phyloP scores from a whole-genome alignment of 306 rosid species.

The Rosa persica region DNA sequence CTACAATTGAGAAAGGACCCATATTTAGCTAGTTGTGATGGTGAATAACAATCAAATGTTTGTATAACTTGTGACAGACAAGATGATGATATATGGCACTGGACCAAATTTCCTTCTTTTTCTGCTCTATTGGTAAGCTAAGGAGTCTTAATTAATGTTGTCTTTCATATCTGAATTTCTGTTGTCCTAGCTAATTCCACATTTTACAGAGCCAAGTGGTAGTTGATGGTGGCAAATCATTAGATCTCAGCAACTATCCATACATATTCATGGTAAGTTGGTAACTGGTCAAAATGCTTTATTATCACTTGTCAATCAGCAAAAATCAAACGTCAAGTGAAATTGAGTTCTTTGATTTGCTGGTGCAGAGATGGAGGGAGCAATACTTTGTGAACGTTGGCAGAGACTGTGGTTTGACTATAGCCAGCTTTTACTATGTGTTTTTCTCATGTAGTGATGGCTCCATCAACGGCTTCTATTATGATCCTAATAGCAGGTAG shows the following conservation, averaged over 20 bases:
- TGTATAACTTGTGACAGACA: constrained; percentile 43
- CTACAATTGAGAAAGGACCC: constrained; percentile 1
- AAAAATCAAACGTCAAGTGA: constrained; percentile 1
- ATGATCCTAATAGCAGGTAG: constrained; percentile 93
- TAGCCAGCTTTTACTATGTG: constrained; percentile 73
- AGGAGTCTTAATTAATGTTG: neutral
- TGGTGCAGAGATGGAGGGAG: constrained; percentile 83
- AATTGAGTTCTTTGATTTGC: constrained; percentile 14
- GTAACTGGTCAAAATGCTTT: constrained; percentile 13
- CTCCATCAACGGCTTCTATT: constrained; percentile 87
- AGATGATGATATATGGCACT: constrained; percentile 85
- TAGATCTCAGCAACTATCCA: too few relatives aligned
- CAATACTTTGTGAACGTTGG: too few relatives aligned
- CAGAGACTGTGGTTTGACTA: too few relatives aligned
- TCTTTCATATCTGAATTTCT: neutral
- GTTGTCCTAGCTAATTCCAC: constrained; percentile 8
- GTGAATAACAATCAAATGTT: constrained; percentile 14
- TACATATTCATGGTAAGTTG: too few relatives aligned
- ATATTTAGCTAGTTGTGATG: constrained; percentile 16
- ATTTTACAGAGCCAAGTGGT: constrained; percentile 40
- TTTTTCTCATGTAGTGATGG: constrained; percentile 95
- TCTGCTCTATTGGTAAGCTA: constrained; percentile 52
- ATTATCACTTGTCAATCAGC: neutral
- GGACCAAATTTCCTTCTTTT: constrained; percentile 85
- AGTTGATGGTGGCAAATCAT: too few relatives aligned